Base-by-base conservation (phyloP, 2,329 filamentous ascomycete genomes). In the Polytolypa hystricis region DNA sequence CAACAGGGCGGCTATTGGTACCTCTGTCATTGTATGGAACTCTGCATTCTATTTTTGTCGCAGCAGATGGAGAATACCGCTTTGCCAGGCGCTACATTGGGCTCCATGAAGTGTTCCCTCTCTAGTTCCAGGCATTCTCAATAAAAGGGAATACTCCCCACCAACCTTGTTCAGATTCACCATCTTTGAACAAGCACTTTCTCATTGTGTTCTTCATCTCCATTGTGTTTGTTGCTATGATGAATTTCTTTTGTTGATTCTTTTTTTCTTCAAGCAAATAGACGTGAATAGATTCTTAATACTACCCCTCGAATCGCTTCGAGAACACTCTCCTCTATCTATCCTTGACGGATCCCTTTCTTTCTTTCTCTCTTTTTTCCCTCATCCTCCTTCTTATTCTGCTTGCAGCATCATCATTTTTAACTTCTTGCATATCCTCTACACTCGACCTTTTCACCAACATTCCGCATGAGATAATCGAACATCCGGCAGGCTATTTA, bases 361-460 rank as follows among this genome's bases (percentile, higher is more conserved):
- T 33, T 38, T 41, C 32, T 41, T 31, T 40, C 41, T 47, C 23
- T 35, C 28, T 46, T 39, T 42, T 37, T 39, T 37, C 45, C 33
- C 44, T 43, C 43, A 39, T 48, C 38, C 37, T 48, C 41, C 45
- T 47, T 25, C 17, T 10, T n/a, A n/a, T 6, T 26, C n/a, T 7
- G 7, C n/a, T 25, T n/a, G n/a, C 21, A n/a, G 21, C 21, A 7
- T 25, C 21, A 25, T 25, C n/a, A n/a, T 25, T 25, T 25, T 25
- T n/a, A n/a, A 25, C n/a, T 25, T 25, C 7, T n/a, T 25, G n/a
- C 21, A 7, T 7, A 25, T 25, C 21, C 7, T 25, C 21, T 25
- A 25, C 21, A 25, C n/a, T n/a, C n/a, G n/a, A n/a, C n/a, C n/a
- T n/a, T n/a, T n/a, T n/a, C n/a, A n/a, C n/a, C n/a, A n/a, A n/a